phyloP scores from a whole-genome alignment of 1,284 basidiomycete species.

The Leccinum pallidistipes region DNA sequence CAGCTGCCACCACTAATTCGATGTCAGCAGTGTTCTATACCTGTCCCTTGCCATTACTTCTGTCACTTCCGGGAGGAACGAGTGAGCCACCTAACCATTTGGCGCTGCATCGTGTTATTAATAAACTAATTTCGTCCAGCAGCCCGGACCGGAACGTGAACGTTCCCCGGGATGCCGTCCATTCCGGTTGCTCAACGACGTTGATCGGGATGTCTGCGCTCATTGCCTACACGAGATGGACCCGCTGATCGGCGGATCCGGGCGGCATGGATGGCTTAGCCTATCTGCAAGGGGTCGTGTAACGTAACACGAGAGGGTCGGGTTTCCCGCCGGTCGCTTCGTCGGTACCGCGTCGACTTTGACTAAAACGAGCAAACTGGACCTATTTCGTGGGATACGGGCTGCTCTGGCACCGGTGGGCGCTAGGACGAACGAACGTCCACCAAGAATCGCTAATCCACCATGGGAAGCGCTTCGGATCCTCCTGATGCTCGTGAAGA shows the following conservation, averaged over 20 bases:
- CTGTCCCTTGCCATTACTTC: not conserved
- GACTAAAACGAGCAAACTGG: not conserved
- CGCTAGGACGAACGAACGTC: slow-evolving; percentile 6
- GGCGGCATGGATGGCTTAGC: slow-evolving; percentile 10
- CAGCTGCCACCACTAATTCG: not conserved
- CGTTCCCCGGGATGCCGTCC: slow-evolving; percentile 14
- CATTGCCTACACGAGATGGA: slow-evolving; percentile 14
- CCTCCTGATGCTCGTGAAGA: not conserved
- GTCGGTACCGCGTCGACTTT: not conserved
- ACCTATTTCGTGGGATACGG: not conserved
- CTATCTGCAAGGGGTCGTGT: not conserved
- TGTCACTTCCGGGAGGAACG: not conserved
- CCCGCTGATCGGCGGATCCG: not conserved
- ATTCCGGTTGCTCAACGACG: slow-evolving; percentile 6
- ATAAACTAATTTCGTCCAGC: not conserved
- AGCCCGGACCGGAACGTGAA: not conserved
- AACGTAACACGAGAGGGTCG: not conserved
- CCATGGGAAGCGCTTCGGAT: not conserved
- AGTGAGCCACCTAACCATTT: not conserved
- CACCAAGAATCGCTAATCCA: slow-evolving; percentile 2
- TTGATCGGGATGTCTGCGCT: not conserved
- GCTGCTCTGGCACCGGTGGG: not conserved
- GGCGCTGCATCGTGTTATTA: not conserved
- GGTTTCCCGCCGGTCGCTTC: not conserved
- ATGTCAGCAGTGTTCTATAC: not conserved